Evolutionary conservation across 352 stramenopile genomes (phyloP).

Genomic region (Phytophthora meadii): DNA sequence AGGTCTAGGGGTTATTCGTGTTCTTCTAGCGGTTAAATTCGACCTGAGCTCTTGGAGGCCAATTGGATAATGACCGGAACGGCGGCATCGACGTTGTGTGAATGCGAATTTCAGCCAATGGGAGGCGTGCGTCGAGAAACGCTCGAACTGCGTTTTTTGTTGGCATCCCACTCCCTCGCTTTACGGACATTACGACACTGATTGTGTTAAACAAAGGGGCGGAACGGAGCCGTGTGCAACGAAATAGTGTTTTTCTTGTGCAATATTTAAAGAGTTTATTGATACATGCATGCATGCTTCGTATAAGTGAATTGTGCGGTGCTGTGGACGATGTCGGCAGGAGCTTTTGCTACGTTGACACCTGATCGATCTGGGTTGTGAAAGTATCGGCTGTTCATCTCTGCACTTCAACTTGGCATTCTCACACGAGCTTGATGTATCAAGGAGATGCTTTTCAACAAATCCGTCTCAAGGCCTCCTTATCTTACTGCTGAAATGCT

Average conservation of each 20-base stretch:
- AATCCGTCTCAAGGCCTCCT: too few species aligned
- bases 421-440: background rate
- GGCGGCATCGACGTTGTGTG: background rate
- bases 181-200: constrained; percentile 3
- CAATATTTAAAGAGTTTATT: too few species aligned
- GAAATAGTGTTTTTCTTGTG: too few species aligned
- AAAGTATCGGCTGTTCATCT: background rate
- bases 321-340: too few species aligned
- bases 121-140: constrained; percentile 16
- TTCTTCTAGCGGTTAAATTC: constrained; percentile 7
- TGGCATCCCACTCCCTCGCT: constrained; percentile 7
- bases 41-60: constrained; percentile 17
- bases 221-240: background rate
- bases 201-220: constrained; percentile 9
- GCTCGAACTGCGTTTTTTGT: constrained; percentile 16
- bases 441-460: too few species aligned
- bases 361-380: background rate
- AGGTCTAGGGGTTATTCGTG: background rate
- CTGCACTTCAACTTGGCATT: constrained; percentile 19
- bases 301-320: too few species aligned
- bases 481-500: too few species aligned
- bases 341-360: background rate
- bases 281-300: too few species aligned
- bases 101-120: constrained; percentile 9
- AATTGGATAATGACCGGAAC: constrained; percentile 35